These are phyloP conservation scores for Leptodermis oblonga DNA, from an alignment of 257 asterid genomes.

Conservation along the genomic window DNA sequence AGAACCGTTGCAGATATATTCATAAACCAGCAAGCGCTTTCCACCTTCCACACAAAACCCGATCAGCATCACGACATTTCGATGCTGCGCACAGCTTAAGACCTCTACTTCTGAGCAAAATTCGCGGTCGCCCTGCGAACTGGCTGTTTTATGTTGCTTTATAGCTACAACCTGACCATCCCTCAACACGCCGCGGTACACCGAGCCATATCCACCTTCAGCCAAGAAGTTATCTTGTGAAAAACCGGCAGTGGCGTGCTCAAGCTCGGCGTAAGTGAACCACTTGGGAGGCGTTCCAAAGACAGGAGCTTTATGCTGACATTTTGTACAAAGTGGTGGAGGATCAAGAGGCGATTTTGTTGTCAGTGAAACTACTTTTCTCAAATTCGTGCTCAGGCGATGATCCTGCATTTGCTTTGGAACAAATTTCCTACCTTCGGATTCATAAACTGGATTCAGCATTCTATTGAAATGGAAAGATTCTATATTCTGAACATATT, in stretches of 20 bases:
- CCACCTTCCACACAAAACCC: constrained; percentile 83
- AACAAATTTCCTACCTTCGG: constrained; percentile 13
- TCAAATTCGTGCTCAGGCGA: constrained; percentile 39
- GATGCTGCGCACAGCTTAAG: constrained; percentile 92
- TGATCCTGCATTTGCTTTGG: constrained; percentile 20
- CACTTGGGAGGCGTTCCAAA: constrained; percentile 68
- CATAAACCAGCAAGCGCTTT: constrained; percentile 71
- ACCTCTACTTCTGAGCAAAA: constrained; percentile 89
- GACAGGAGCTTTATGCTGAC: constrained; percentile 68
- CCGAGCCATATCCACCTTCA: constrained; percentile 93
- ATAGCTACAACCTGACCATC: constrained; percentile 82
- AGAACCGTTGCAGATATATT: constrained; percentile 85
- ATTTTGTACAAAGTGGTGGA: constrained; percentile 85
- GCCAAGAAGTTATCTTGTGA: constrained; percentile 73
- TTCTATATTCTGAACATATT: constrained; percentile 26
- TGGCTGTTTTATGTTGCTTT: constrained; percentile 72
- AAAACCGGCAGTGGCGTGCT: constrained; percentile 63
- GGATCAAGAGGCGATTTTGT: constrained; percentile 49
- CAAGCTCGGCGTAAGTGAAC: constrained; percentile 73
- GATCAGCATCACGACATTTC: constrained; percentile 83
- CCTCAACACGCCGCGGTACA: constrained; percentile 63
- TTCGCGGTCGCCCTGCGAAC: constrained; percentile 82
- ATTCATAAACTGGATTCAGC: constrained; percentile 27
- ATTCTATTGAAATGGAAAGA: constrained; percentile 25
- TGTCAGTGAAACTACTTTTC: constrained; percentile 47